These are phyloP conservation scores for Anthracocystis setariae DNA, from an alignment of 1,284 basidiomycete genomes.

Conservation along the genomic window DNA sequence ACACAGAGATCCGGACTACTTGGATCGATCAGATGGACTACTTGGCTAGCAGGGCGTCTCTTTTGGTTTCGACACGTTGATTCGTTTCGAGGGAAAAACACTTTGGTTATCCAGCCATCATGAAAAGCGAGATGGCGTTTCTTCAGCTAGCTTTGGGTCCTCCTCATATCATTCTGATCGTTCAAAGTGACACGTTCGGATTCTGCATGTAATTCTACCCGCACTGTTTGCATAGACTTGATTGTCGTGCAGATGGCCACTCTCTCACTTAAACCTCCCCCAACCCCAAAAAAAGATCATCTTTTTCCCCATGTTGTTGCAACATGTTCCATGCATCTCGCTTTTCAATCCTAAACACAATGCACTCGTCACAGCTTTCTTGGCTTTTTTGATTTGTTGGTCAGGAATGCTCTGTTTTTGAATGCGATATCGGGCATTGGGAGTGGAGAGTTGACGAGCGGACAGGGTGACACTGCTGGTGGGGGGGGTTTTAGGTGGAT, in stretches of 20 bases:
- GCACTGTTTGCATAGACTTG: too few species aligned
- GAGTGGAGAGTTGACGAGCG: too few species aligned
- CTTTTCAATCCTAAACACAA: slow-evolving; percentile 28
- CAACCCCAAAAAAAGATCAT: slow-evolving; percentile 10
- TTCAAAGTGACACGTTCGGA: not conserved
- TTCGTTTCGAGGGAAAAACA: slow-evolving; percentile 15
- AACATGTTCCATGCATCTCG: slow-evolving; percentile 23
- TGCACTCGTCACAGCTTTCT: not conserved
- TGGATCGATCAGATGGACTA: not conserved
- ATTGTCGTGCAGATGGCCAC: too few species aligned
- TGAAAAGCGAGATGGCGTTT: slow-evolving; percentile 46
- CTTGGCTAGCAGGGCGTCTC: slow-evolving; percentile 3
- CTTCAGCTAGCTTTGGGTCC: not conserved
- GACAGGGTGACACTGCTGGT: too few species aligned
- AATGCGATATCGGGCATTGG: too few species aligned
- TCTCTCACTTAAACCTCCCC: not conserved
- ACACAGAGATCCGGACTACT: slow-evolving; percentile 12
- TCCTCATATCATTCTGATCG: slow-evolving; percentile 1
- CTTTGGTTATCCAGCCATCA: slow-evolving; percentile 2
- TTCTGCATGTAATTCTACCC: slow-evolving; percentile 46
- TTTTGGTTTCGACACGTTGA: slow-evolving; percentile 1
- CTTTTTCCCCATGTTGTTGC: slow-evolving; percentile 3
- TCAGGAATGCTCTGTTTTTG: too few species aligned
- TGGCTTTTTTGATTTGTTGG: too few species aligned
- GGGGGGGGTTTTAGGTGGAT: too few species aligned